Evolutionary conservation across 2,329 filamentous ascomycete genomes (phyloP), one percentile per base, ranked within the genome.

Genomic region (Paradendryphiella salina): DNA sequence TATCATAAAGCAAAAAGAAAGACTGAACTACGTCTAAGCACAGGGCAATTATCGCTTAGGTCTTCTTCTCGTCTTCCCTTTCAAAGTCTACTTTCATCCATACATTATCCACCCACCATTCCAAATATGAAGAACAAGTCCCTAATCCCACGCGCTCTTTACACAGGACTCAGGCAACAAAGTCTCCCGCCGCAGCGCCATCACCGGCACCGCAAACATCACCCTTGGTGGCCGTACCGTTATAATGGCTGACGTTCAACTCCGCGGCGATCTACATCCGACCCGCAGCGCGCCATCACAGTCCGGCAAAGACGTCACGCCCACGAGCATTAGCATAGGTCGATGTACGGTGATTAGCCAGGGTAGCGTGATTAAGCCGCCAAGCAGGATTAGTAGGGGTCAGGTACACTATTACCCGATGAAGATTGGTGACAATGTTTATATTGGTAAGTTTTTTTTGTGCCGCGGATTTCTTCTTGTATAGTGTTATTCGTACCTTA

Each of bases 151-250:
- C 14, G 18, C 28, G 31, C 28, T 13, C 14, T 29, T 14, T 8
- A 28, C 18, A 9, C 28, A 96, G 92, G 93, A 97, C 76, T 96
- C 92, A 2, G 94, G 94, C 61, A 99, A 99, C 82, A 97, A 97
- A 78, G 94, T 99, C 66, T 93, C 92, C 32, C 90, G 94, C 61
- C 90, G 90, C 63, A 89, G 90, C 56, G 86, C 88, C 70, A 90
- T 99, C 63, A 89, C 96, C 67, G 94, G 94, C 66, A 96, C 93
- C 17, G 91, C 96, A 64, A 96, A 97, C 76, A 97, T 99, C 76
- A 96, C 96, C 75, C 87, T 99, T 1, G 94, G 91, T 63, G 94
- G 94, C 57, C 96, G 74, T 76, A 96, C 92, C 0, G 90, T 97
- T 56, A 96, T 99, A 69, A 91, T 96, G 80, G 88, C 91, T 56